Evolutionary conservation across 129 eudicot species (phyloP), one percentile per base, ranked within the genome.

Genomic region (Cynara cardunculus): DNA sequence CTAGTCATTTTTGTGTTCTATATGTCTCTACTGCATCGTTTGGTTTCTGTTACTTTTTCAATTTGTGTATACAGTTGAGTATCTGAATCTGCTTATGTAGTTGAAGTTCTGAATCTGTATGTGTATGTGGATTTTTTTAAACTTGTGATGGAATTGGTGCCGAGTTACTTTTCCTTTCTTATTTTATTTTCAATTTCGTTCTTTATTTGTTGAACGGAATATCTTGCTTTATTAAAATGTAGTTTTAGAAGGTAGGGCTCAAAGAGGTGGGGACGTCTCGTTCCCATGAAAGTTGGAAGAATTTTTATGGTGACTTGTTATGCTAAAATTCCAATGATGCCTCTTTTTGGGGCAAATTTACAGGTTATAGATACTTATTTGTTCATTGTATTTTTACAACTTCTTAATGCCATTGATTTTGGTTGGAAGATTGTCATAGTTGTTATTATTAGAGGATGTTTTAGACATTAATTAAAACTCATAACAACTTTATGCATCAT

Each of bases 1-100:
- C 98, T 90, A 19, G 21, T 26, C 13, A 56, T 19, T 46, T 46
- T 46, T 14, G n/a, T 44, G 56, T 39, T 2, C 9, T 8, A 34
- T 37, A 7, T 21, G 7, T 26, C 66, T 8, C 70, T 44, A 69
- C 77, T 76, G 39, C 71, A 12, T 74, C 18, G 13, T 30, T 10
- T 28, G 14, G 27, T 32, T 30, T 73, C 25, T 75, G n/a, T 28
- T 25, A 7, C 24, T 78, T 32, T 37, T 62, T 26, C 19, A 3
- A 75, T 85, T 85, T 86, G 59, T 44, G 72, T 62, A 12, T 69
- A 30, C 37, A 71, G 49, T 32, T 78, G 22, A 37, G 74, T 41
- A 18, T 62, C 4, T 22, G 59, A 65, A 67, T 30, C 35, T 39
- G 61, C 37, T 64, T 35, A 32, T 61, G 14, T 76, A 37, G n/a